Percentiles rank a stretch among this genome's conserved stretches.
Evolutionary conservation across 257 asterid genomes (phyloP).

Genomic region (Nicotiana tomentosiformis): DNA sequence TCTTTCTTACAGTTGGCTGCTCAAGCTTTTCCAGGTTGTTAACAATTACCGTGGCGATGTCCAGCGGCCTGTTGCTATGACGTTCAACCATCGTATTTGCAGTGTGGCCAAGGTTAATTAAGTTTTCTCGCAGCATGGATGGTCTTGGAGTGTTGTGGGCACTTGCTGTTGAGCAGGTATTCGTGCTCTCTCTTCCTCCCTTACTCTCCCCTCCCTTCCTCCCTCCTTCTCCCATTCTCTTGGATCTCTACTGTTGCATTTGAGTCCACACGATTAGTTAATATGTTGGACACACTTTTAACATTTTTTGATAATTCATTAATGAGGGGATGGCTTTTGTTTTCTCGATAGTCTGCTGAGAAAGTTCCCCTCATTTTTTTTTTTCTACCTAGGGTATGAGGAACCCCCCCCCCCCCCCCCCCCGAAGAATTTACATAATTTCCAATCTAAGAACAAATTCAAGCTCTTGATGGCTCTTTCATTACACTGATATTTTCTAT

Average conservation of each 20-base stretch:
- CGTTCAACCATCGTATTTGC: slow-evolving; percentile 59
- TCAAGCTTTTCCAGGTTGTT: slow-evolving; percentile 33
- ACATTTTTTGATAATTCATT: background rate
- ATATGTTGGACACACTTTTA: background rate
- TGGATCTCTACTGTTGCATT: background rate
- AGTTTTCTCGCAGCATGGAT: slow-evolving; percentile 69
- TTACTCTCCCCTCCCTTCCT: background rate
- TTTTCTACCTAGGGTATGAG: background rate
- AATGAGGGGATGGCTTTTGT: background rate
- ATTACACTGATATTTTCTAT: background rate
- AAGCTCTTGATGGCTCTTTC: too few relatives aligned
- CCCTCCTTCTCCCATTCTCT: background rate
- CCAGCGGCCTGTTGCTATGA: slow-evolving; percentile 45
- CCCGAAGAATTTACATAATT: too few relatives aligned
- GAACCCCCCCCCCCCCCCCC: too few relatives aligned
- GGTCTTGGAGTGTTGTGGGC: slow-evolving; percentile 82
- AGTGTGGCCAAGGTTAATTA: slow-evolving; percentile 59
- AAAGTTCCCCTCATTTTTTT: background rate
- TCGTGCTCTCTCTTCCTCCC: slow-evolving; percentile 9
- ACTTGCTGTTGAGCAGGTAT: slow-evolving; percentile 63
- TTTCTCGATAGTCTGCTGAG: background rate
- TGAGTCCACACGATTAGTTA: background rate
- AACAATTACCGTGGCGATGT: slow-evolving; percentile 37
- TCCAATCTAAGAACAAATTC: too few relatives aligned
- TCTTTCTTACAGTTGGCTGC: background rate